phyloP scores from a whole-genome alignment of 495 filamentous ascomycete genomes.

The Clohesyomyces aquaticus region DNA sequence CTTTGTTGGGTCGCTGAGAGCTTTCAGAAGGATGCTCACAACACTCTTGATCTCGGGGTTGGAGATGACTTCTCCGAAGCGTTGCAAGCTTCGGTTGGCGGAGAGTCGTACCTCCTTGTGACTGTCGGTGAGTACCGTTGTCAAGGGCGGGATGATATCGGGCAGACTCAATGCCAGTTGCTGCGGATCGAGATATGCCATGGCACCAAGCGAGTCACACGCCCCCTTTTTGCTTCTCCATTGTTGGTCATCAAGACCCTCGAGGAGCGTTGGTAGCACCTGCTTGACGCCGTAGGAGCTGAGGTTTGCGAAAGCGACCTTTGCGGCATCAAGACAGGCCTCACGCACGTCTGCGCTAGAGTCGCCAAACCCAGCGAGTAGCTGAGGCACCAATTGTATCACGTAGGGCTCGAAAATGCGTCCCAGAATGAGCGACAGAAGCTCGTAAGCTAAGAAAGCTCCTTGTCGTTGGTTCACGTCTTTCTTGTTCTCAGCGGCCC shows the following conservation, averaged over 20 bases:
- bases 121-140: slow-evolving; percentile 90
- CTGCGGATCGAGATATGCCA: slow-evolving; percentile 96
- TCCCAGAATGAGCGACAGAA: slow-evolving; percentile 82
- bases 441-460: slow-evolving; percentile 85
- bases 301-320: slow-evolving; percentile 88
- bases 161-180: slow-evolving; percentile 90
- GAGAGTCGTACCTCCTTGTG: slow-evolving; percentile 93
- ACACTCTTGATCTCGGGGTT: slow-evolving; percentile 94
- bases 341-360: slow-evolving; percentile 85
- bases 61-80: slow-evolving; percentile 97
- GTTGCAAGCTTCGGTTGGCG: slow-evolving; percentile 92
- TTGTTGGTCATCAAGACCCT: slow-evolving; percentile 91
- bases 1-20: slow-evolving; percentile 95
- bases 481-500: slow-evolving; percentile 87
- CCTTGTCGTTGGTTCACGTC: slow-evolving; percentile 86
- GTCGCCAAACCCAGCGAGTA: slow-evolving; percentile 89
- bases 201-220: slow-evolving; percentile 92
- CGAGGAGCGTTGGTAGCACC: slow-evolving; percentile 86
- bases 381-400: slow-evolving; percentile 90
- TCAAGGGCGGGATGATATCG: slow-evolving; percentile 94
- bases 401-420: slow-evolving; percentile 93
- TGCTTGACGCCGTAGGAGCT: slow-evolving; percentile 96
- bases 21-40: slow-evolving; percentile 89
- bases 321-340: slow-evolving; percentile 87
- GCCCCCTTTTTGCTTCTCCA: slow-evolving; percentile 99